Percentiles rank a stretch among this genome's conserved stretches.
Evolutionary conservation across 1,284 basidiomycete species (phyloP).

Genomic region (Pyrrhoderma lamaoense): DNA sequence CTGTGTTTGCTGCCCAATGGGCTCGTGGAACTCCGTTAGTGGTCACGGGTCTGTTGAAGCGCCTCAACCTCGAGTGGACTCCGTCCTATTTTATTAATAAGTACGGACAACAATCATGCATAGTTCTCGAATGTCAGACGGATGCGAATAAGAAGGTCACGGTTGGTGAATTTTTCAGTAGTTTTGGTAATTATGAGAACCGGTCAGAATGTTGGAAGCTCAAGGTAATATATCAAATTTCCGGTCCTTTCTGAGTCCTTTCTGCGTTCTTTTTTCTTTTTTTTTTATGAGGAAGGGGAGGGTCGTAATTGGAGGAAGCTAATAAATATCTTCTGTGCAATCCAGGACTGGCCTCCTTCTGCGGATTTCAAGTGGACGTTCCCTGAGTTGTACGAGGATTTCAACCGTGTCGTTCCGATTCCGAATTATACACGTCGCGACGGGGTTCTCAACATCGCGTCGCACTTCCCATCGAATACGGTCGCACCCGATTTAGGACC

Average conservation of each 20-base stretch:
- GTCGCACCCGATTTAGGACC: slow-evolving; percentile 84
- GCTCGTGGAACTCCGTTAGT: slow-evolving; percentile 66
- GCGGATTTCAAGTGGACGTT: slow-evolving; percentile 79
- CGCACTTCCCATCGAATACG: slow-evolving; percentile 80
- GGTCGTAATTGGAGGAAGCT: not conserved
- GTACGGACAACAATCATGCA: slow-evolving; percentile 61
- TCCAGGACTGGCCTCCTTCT: slow-evolving; percentile 86
- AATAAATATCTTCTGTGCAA: not conserved
- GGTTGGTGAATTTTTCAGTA: slow-evolving; percentile 73
- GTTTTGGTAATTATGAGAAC: slow-evolving; percentile 64
- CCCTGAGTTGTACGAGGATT: slow-evolving; percentile 85
- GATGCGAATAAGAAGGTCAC: slow-evolving; percentile 55
- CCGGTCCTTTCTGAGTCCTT: too few relatives aligned
- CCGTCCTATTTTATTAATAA: slow-evolving; percentile 73
- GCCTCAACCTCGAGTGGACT: slow-evolving; percentile 69
- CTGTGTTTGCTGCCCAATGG: slow-evolving; percentile 68
- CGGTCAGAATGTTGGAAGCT: slow-evolving; percentile 68
- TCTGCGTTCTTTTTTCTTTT: not conserved
- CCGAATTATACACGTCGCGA: slow-evolving; percentile 86
- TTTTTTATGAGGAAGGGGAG: too few relatives aligned
- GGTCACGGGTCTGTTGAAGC: slow-evolving; percentile 54
- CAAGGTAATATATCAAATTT: slow-evolving; percentile 56
- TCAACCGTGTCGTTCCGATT: slow-evolving; percentile 75
- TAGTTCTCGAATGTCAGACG: slow-evolving; percentile 75
- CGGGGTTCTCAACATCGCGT: slow-evolving; percentile 81